Base-by-base conservation (phyloP, 2,329 filamentous ascomycete genomes). In the Pseudogymnoascus sp. region DNA sequence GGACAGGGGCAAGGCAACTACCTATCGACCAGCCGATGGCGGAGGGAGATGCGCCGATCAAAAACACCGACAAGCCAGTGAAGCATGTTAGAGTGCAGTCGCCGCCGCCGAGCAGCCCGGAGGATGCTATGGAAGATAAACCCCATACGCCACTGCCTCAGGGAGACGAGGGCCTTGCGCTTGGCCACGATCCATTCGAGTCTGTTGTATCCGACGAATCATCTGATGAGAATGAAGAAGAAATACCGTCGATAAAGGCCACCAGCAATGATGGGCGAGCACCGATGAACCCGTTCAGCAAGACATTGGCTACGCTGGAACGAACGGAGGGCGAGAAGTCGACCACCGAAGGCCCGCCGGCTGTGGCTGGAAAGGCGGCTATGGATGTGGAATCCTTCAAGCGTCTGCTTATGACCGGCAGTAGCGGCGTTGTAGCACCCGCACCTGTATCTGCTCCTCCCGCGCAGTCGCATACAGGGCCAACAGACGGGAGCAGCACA, bases 301-400 rank as follows among this genome's bases (percentile, higher is more conserved):
- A 77, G 72, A 82, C 81, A 7, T 68, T 81, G 34, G 76, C 79
- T 43, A 80, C 83, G 58, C 67, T 81, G 59, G 80, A 83, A 62
- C 71, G 71, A 25, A 67, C 70, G 3, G 66, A 63, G 22, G 54
- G 66, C 62, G 67, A 66, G 41, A 58, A 50, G 47, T 54, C 61
- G 58, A 60, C 28, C n/a, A 39, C 38, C 32, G 30, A 28, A 43
- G 6, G 22, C 18, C 14, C 59, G 16, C 28, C 58, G 54, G 6
- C 66, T 20, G 71, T 67, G 34, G 70, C 74, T 20, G 67, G 72
- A 66, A 60, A 73, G 66, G 67, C 73, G 16, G 79, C 83, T 0
- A 74, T 93, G 64, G 88, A 94, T 69, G 90, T 93, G 1, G 85
- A 90, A 69, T 85, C 89, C 6, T 94, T 94, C 74, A 86, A 86